phyloP scores from a whole-genome alignment of 441 rosid species.

The Biscutella auriculata region DNA sequence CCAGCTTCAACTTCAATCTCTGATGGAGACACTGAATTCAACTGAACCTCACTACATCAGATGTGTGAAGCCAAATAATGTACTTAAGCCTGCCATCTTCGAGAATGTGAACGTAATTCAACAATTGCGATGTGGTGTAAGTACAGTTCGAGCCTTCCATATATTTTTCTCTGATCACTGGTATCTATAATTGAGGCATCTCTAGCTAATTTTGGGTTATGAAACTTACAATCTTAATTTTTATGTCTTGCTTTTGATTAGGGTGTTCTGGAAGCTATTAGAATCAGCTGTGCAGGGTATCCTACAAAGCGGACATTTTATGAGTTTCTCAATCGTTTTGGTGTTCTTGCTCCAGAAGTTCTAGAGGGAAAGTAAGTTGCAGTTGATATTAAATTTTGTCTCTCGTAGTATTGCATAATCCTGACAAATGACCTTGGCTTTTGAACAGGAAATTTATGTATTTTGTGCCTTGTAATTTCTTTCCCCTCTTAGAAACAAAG shows the following conservation, averaged over 20 bases:
- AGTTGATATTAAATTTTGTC: neutral
- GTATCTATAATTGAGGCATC: neutral
- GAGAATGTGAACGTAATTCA: slow-evolving; percentile 92
- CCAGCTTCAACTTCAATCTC: slow-evolving; percentile 97
- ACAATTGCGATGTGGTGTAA: slow-evolving; percentile 98
- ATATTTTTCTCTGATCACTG: slow-evolving; percentile 6
- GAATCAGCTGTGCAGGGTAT: slow-evolving; percentile 99
- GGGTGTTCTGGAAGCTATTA: slow-evolving; percentile 99
- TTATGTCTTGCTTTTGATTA: slow-evolving; percentile 20
- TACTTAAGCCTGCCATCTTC: slow-evolving; percentile 90
- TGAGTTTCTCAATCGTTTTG: slow-evolving; percentile 96
- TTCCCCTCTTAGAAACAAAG: neutral
- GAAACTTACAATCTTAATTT: slow-evolving; percentile 1
- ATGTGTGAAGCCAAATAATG: slow-evolving; percentile 99
- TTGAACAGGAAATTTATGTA: neutral
- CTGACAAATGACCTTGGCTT: neutral
- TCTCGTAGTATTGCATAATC: neutral
- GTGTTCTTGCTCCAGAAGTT: slow-evolving; percentile 95
- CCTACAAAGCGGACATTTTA: slow-evolving; percentile 95
- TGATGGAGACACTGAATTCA: slow-evolving; percentile 92
- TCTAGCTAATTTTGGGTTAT: neutral
- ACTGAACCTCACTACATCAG: slow-evolving; percentile 99
- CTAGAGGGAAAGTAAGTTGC: slow-evolving; percentile 90
- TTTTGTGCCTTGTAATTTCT: no score
- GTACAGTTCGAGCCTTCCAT: slow-evolving; percentile 32